These are phyloP conservation scores for Phytophthora ohioensis DNA, from an alignment of 352 stramenopile species.

Conservation along the genomic window DNA sequence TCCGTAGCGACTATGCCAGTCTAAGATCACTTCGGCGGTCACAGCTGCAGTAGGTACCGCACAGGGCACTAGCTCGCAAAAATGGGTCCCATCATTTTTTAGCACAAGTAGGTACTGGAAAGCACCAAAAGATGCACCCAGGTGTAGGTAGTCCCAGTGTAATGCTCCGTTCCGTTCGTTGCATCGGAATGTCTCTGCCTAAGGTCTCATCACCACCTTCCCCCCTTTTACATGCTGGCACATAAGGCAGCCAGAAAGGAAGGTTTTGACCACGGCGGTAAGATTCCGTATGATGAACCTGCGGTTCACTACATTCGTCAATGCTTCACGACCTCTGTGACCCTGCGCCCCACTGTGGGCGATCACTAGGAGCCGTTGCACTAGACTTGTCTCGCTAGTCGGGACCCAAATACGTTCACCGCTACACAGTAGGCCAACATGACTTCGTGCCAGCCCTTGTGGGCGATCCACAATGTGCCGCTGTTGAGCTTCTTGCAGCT, in stretches of 20 bases:
- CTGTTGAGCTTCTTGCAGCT: conserved; percentile 8
- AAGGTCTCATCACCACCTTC: conserved; percentile 5
- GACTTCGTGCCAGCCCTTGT: background rate
- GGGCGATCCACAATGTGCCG: conserved; percentile 6
- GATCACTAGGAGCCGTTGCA: conserved; percentile 5
- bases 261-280: background rate
- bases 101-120: conserved; percentile 40
- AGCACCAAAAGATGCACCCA: conserved; percentile 27
- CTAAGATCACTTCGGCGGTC: conserved; percentile 25
- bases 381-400: background rate
- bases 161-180: conserved; percentile 36
- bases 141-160: conserved; percentile 43
- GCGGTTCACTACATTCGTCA: conserved; percentile 1
- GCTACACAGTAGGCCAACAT: background rate
- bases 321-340: conserved; percentile 6
- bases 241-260: conserved; percentile 12
- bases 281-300: conserved; percentile 9
- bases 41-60: conserved; percentile 12
- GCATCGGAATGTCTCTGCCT: conserved; percentile 16
- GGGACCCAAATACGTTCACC: conserved; percentile 8
- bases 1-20: conserved; percentile 41
- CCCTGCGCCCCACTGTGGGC: conserved; percentile 10
- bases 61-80: conserved; percentile 35
- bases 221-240: conserved; percentile 11
- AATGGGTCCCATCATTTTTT: conserved; percentile 45